Conservation (phyloP, 176 grass and related monocot genomes). For the Coix lacrymajobi region DNA sequence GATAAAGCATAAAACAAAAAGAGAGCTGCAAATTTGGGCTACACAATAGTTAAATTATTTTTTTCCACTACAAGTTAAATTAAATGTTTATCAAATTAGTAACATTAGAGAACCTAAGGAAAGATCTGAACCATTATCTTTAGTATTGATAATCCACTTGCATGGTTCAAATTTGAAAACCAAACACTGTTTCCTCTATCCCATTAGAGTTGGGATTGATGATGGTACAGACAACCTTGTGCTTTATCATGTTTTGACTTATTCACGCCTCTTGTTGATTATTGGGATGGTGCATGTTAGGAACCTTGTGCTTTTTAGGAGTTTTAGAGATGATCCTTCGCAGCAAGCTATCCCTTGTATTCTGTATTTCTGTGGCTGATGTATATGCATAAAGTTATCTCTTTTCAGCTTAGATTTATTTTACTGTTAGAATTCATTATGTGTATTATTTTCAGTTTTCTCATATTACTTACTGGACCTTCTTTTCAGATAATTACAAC, state of each 20-base stretch:
- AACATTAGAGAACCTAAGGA: background rate
- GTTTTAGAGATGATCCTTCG: no score
- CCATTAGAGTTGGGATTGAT: background rate
- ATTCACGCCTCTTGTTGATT: background rate
- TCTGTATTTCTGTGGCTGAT: background rate
- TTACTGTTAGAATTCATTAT: background rate
- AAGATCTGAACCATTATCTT: background rate
- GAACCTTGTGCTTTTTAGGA: no score
- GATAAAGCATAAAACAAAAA: no score
- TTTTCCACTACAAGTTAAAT: no score
- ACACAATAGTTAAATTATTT: no score
- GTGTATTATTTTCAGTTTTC: background rate
- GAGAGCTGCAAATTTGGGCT: no score
- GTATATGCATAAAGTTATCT: background rate
- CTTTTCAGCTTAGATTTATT: background rate
- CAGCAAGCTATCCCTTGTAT: background rate
- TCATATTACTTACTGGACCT: conserved; percentile 23
- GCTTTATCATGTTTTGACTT: background rate
- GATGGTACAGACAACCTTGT: background rate
- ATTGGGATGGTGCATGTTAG: background rate
- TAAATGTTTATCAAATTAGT: no score
- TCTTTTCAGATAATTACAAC: conserved; percentile 85
- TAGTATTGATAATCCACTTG: background rate
- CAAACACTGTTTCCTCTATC: background rate
- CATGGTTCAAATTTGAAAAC: no score